These are phyloP conservation scores for Triticum timopheevii DNA, from an alignment of 176 grass and related monocot genomes.

Conservation along the genomic window DNA sequence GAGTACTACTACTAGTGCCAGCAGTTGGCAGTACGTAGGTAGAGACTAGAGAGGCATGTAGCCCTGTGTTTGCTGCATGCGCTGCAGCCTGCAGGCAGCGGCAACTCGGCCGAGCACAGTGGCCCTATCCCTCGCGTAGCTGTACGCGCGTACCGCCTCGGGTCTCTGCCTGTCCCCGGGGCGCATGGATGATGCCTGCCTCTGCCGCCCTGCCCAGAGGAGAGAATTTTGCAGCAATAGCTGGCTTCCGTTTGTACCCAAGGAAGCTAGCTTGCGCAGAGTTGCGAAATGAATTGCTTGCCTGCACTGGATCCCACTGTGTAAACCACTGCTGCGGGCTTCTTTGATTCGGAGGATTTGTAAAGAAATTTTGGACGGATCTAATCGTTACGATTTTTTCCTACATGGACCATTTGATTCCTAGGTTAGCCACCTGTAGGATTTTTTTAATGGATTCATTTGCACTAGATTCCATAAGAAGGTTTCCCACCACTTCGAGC, in stretches of 20 bases:
- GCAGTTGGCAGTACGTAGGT: neutral
- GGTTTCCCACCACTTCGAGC: too few species aligned
- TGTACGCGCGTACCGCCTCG: neutral
- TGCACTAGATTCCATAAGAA: too few species aligned
- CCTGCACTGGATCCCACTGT: neutral
- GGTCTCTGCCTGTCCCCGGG: neutral
- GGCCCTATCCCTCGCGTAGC: neutral
- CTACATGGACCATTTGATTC: too few species aligned
- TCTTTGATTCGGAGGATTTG: too few species aligned
- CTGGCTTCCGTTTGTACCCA: constrained; percentile 23
- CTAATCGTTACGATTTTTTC: too few species aligned
- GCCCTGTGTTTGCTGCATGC: neutral
- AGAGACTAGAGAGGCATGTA: constrained; percentile 4
- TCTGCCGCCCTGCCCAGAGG: neutral
- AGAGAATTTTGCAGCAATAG: constrained; percentile 43
- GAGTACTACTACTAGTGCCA: neutral
- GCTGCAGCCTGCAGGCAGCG: neutral
- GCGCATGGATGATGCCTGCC: neutral
- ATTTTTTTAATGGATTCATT: too few species aligned
- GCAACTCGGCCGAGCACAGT: constrained; percentile 16
- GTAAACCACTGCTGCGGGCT: neutral
- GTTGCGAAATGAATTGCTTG: constrained; percentile 1
- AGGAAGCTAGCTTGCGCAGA: constrained; percentile 3
- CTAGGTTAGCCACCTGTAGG: too few species aligned
- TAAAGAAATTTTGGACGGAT: too few species aligned